phyloP scores from a whole-genome alignment of 2,329 filamentous ascomycete species.

The Chrysoporthe deuterocubensis region DNA sequence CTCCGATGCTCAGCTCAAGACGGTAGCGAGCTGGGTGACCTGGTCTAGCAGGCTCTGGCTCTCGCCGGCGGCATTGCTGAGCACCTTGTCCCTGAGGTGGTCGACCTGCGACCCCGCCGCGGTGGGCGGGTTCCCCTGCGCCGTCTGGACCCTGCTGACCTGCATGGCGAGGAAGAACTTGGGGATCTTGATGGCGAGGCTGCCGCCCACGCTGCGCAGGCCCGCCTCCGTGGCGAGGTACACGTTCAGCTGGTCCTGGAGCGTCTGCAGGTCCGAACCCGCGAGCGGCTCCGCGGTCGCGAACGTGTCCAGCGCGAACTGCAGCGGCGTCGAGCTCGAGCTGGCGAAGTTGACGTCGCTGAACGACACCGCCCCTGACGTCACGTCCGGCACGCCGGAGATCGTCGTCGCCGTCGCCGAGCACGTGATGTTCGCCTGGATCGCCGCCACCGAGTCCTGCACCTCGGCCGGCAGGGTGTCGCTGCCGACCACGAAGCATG shows the following conservation, averaged over 20 bases:
- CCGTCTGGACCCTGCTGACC: slow-evolving; percentile 61
- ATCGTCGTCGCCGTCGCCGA: slow-evolving; percentile 51
- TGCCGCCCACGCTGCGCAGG: slow-evolving; percentile 56
- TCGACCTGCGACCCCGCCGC: slow-evolving; percentile 58
- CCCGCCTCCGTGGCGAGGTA: slow-evolving; percentile 65
- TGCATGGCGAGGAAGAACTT: slow-evolving; percentile 68
- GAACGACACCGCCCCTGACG: slow-evolving; percentile 53
- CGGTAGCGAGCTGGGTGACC: slow-evolving; percentile 47
- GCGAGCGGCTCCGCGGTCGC: slow-evolving; percentile 55
- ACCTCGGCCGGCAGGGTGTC: slow-evolving; percentile 55
- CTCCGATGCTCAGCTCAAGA: not conserved
- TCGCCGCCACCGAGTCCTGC: slow-evolving; percentile 44
- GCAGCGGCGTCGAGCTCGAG: slow-evolving; percentile 51
- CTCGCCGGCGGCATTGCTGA: slow-evolving; percentile 57
- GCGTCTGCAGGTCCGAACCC: slow-evolving; percentile 51
- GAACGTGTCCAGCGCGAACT: slow-evolving; percentile 59
- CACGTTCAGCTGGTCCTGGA: slow-evolving; percentile 58
- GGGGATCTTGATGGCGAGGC: slow-evolving; percentile 61
- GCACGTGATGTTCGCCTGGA: slow-evolving; percentile 55
- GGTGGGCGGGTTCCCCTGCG: slow-evolving; percentile 58
- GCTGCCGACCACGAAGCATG: slow-evolving; percentile 61
- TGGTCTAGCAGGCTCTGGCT: slow-evolving; percentile 53
- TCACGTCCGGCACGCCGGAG: slow-evolving; percentile 59
- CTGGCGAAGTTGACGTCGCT: slow-evolving; percentile 60
- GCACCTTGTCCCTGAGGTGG: slow-evolving; percentile 61